Evolutionary conservation across 2,329 filamentous ascomycete genomes (phyloP).

Genomic region (Bipolaris zeicola): DNA sequence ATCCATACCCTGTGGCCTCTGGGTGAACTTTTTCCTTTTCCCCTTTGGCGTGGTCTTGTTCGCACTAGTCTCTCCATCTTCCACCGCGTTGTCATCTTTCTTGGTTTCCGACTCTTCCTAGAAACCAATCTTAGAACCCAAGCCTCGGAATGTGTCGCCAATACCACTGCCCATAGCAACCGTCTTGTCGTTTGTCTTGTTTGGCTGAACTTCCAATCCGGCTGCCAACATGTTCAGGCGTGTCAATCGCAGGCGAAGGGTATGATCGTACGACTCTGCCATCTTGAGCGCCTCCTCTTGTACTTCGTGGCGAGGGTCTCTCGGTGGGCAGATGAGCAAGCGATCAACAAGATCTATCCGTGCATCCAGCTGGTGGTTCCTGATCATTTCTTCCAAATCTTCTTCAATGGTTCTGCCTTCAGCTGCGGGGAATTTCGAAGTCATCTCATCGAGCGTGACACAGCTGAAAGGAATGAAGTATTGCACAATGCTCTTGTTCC

Average conservation of each 20-base stretch:
- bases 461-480: conserved; percentile 91
- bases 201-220: conserved; percentile 68
- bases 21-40: too few relatives aligned
- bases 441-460: conserved; percentile 80
- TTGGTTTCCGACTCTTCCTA: conserved; percentile 9
- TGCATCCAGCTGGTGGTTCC: conserved; percentile 71
- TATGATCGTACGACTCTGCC: conserved; percentile 73
- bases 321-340: conserved; percentile 73
- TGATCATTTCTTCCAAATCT: conserved; percentile 82
- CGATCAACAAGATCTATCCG: conserved; percentile 84
- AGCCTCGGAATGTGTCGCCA: conserved; percentile 33
- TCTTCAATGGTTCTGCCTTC: conserved; percentile 60
- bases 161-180: conserved; percentile 27
- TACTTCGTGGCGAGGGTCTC: conserved; percentile 69
- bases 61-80: background rate
- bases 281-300: conserved; percentile 72
- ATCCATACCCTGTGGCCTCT: background rate
- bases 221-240: conserved; percentile 77
- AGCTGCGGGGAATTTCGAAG: conserved; percentile 72
- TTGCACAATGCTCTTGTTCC: conserved; percentile 89
- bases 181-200: conserved; percentile 30
- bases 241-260: conserved; percentile 76
- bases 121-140: conserved; percentile 41
- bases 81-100: background rate
- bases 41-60: background rate